These are phyloP conservation scores for Pseudodiploospora longispora DNA, from an alignment of 2,329 filamentous ascomycete species.

Conservation along the genomic window DNA sequence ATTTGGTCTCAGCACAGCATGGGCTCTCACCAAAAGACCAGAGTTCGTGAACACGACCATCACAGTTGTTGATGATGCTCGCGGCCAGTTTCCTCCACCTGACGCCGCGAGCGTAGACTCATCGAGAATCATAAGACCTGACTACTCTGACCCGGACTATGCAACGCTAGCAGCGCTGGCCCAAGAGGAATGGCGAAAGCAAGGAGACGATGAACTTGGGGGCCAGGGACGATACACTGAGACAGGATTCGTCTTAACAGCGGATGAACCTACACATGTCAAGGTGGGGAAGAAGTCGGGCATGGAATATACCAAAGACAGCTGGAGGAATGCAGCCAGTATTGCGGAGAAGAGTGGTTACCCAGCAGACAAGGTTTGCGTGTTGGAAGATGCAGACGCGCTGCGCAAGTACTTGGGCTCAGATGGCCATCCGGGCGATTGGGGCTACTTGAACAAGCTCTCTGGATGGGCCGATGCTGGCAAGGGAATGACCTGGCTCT, in stretches of 20 bases:
- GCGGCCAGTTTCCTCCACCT: conserved; percentile 48
- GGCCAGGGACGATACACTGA: conserved; percentile 62
- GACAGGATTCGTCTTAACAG: conserved; percentile 58
- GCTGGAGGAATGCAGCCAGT: conserved; percentile 51
- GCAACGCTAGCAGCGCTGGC: conserved; percentile 64
- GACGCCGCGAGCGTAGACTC: conserved; percentile 56
- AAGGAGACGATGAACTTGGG: conserved; percentile 46
- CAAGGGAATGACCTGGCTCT: conserved; percentile 58
- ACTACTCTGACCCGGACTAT: conserved; percentile 78
- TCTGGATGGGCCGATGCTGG: conserved; percentile 79
- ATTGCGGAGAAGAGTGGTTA: conserved; percentile 33
- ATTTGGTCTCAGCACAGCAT: conserved; percentile 55
- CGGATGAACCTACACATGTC: conserved; percentile 32
- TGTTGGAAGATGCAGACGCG: conserved; percentile 35
- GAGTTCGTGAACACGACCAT: conserved; percentile 45
- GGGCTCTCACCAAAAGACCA: conserved; percentile 57
- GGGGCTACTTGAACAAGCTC: conserved; percentile 65
- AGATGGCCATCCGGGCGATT: conserved; percentile 47
- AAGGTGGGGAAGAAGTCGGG: conserved; percentile 32
- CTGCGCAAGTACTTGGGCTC: conserved; percentile 39
- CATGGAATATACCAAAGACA: conserved; percentile 51
- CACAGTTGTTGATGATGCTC: conserved; percentile 50
- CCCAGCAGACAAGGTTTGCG: conserved; percentile 31
- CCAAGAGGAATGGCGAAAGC: conserved; percentile 59
- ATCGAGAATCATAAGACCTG: conserved; percentile 57